A percentile compares a stretch with the other conserved stretches of the same genome.
Evolutionary conservation across 164 flowering plant genomes (phyloP).

Genomic region (Warburgia ugandensis): DNA sequence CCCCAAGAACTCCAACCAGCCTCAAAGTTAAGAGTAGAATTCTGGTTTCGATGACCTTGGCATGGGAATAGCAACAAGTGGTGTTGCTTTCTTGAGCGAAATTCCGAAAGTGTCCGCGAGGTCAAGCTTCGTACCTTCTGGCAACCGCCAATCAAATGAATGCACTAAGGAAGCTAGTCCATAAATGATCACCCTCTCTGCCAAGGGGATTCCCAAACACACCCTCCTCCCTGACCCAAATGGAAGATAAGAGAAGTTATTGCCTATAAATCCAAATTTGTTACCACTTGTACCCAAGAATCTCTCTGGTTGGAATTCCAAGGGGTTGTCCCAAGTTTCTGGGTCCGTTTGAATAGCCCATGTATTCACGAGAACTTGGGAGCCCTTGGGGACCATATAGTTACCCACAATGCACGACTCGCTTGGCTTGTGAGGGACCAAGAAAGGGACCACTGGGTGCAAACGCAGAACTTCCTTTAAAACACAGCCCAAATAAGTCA

Average conservation of each 20-base stretch:
- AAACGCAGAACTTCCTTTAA: conserved; percentile 1
- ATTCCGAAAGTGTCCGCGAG: conserved; percentile 12
- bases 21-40: conserved; percentile 1
- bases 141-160: conserved; percentile 10
- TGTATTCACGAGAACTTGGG: conserved; percentile 1
- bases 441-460: conserved; percentile 3
- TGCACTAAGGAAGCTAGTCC: conserved; percentile 12
- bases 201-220: conserved; percentile 15
- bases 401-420: not conserved
- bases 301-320: conserved; percentile 2
- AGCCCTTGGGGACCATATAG: not conserved
- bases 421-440: not conserved
- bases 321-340: not conserved
- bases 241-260: conserved; percentile 13
- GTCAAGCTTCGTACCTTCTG: conserved; percentile 11
- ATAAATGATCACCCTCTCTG: conserved; percentile 13
- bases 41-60: conserved; percentile 8
- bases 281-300: conserved; percentile 3
- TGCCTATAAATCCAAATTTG: conserved; percentile 7
- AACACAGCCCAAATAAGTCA: not conserved
- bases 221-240: conserved; percentile 21
- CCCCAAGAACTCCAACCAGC: too few relatives aligned
- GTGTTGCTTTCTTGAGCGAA: conserved; percentile 7
- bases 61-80: conserved; percentile 6
- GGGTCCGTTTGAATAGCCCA: conserved; percentile 8